These are phyloP conservation scores for Esteya vermicola DNA, from an alignment of 2,329 filamentous ascomycete genomes.

Conservation along the genomic window DNA sequence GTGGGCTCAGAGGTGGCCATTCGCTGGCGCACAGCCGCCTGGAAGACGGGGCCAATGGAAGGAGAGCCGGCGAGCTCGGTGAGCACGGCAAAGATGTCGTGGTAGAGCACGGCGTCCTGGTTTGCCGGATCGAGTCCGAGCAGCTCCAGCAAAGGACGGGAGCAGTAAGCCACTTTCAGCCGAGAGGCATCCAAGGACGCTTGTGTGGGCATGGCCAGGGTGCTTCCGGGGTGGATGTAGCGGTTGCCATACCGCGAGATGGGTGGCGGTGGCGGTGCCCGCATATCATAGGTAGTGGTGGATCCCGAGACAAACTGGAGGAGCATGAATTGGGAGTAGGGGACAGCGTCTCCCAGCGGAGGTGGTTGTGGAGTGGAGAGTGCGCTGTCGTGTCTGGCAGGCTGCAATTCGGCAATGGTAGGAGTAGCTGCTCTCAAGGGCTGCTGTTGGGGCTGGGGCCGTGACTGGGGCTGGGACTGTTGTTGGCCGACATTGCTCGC, in stretches of 20 bases:
- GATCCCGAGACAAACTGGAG: constrained; percentile 12
- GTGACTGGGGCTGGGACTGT: not conserved
- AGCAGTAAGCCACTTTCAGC: constrained; percentile 29
- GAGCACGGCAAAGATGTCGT: constrained; percentile 42
- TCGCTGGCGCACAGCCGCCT: constrained; percentile 25
- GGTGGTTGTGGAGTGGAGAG: too few relatives aligned
- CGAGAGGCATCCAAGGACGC: constrained; percentile 12
- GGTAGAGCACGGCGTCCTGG: constrained; percentile 23
- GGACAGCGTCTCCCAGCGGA: too few relatives aligned
- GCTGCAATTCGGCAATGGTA: too few relatives aligned
- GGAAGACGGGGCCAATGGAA: constrained; percentile 28
- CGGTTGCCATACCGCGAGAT: not conserved
- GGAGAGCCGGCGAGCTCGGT: constrained; percentile 28
- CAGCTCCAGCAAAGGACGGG: constrained; percentile 24
- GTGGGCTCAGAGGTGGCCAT: constrained; percentile 13
- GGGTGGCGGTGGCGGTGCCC: constrained; percentile 8
- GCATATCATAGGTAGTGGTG: constrained; percentile 10
- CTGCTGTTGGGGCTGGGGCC: not conserved
- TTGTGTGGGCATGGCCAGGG: too few relatives aligned
- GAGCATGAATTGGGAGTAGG: constrained; percentile 17
- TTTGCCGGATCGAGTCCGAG: constrained; percentile 25
- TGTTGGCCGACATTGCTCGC: not conserved
- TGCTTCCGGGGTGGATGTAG: not conserved
- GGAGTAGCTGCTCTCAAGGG: too few relatives aligned
- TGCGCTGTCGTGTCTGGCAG: too few relatives aligned